These are phyloP conservation scores for Microcyclospora tardicrescens DNA, from an alignment of 2,329 filamentous ascomycete genomes.

Conservation along the genomic window DNA sequence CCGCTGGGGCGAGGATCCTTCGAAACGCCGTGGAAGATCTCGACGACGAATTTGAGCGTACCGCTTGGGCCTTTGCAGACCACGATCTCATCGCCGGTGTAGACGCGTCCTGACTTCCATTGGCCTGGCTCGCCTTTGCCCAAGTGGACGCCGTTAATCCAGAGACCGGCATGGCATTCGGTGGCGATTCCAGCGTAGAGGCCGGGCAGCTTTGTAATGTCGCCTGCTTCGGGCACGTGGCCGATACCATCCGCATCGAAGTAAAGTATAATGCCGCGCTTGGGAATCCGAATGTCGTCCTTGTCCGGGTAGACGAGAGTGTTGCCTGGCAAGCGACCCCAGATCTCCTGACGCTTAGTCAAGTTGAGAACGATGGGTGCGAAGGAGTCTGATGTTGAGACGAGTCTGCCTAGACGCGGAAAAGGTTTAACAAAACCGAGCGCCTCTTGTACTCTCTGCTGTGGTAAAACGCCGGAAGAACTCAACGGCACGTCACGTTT, in stretches of 20 bases:
- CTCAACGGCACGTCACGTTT: too few relatives aligned
- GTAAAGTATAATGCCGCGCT: slow-evolving; percentile 65
- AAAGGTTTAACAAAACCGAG: slow-evolving; percentile 25
- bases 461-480: background rate
- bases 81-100: slow-evolving; percentile 64
- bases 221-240: slow-evolving; percentile 35
- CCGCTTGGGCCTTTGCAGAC: slow-evolving; percentile 38
- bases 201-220: slow-evolving; percentile 38
- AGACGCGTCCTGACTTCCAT: slow-evolving; percentile 51
- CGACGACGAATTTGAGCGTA: slow-evolving; percentile 30
- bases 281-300: slow-evolving; percentile 61
- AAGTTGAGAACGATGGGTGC: slow-evolving; percentile 53
- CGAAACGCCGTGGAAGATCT: slow-evolving; percentile 30
- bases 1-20: slow-evolving; percentile 8
- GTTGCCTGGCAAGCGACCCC: slow-evolving; percentile 60
- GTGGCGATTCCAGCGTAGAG: slow-evolving; percentile 64
- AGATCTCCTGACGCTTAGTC: slow-evolving; percentile 55
- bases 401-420: slow-evolving; percentile 49
- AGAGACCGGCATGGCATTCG: slow-evolving; percentile 62
- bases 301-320: slow-evolving; percentile 52
- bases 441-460: slow-evolving; percentile 1
- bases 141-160: slow-evolving; percentile 60
- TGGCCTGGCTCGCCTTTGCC: slow-evolving; percentile 41
- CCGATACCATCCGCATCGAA: slow-evolving; percentile 61
- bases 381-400: slow-evolving; percentile 52